A percentile compares a stretch with the other conserved stretches of the same genome.
These are phyloP conservation scores for Neurospora sp. DNA, from an alignment of 495 filamentous ascomycete genomes.

Conservation along the genomic window DNA sequence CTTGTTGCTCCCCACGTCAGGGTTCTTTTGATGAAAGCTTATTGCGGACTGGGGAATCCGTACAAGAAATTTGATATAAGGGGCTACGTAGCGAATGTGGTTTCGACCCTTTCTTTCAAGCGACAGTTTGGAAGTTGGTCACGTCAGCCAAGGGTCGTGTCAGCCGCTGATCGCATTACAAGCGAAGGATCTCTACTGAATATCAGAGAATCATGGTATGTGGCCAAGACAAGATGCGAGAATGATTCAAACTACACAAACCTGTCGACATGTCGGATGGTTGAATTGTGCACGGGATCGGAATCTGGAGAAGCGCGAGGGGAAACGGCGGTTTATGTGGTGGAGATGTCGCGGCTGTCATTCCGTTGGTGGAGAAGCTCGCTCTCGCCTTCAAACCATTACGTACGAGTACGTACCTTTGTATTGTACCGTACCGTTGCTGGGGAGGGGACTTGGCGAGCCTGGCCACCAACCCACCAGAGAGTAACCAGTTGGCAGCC, in stretches of 20 bases:
- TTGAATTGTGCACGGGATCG: neutral
- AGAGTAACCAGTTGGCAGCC: neutral
- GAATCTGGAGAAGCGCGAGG: neutral
- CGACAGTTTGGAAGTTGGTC: neutral
- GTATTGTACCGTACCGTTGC: neutral
- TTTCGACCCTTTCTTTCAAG: neutral
- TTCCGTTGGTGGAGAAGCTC: constrained; percentile 10
- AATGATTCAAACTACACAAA: neutral
- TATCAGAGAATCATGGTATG: neutral
- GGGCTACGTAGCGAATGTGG: neutral
- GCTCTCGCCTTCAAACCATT: constrained; percentile 14
- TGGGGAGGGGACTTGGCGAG: neutral
- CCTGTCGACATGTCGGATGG: neutral
- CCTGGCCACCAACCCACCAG: neutral
- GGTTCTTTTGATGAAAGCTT: neutral
- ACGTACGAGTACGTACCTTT: constrained; percentile 15
- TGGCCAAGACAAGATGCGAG: neutral
- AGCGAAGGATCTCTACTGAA: neutral
- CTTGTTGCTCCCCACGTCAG: neutral
- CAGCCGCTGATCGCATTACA: neutral
- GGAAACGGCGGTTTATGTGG: neutral
- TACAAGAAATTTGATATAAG: neutral
- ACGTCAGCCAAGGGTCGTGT: neutral
- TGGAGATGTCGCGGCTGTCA: neutral
- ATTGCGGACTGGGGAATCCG: neutral